Base-by-base conservation (phyloP, 2,329 filamentous ascomycete species). In the Phaeosphaeriaceae sp. region DNA sequence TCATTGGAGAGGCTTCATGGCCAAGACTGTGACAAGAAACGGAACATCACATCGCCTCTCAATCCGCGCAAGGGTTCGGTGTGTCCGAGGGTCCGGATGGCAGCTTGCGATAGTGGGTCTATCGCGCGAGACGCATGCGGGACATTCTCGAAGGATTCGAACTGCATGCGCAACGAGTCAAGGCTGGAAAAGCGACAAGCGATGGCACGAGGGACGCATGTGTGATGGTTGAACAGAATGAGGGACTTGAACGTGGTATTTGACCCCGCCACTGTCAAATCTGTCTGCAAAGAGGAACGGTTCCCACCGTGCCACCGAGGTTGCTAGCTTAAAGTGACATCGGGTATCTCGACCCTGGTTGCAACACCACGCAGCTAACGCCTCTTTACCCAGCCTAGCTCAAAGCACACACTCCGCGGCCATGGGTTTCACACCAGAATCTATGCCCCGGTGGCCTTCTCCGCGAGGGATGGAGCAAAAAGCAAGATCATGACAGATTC, bases 11-110 rank as follows among this genome's bases (percentile, higher is more conserved):
- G 63, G 46, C 43, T 49, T 35, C 40, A 26, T 17, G 56, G 71
- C 70, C 70, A 75, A 76, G 71, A 63, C 53, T n/a, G 46, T 54
- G 56, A 61, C 62, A 70, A 71, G 68, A 70, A 59, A 55, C 67
- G 61, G 67, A 66, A 54, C 55, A 56, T 60, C 55, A 59, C 54
- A 50, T 52, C 26, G 54, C 55, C 56, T 46, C 49, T 59, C 47
- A 49, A 52, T 55, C 47, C 19, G 51, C 51, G 21, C 40, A 47
- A 60, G 26, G 52, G 52, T 59, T 68, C 69, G 69, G 70, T 35
- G 66, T 64, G 59, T 50, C 69, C 69, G 71, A 72, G 28, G 52
- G 61, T 42, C 55, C 57, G 55, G 48, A 46, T 49, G 52, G 49
- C 58, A 49, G 26, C 35, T 40, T 40, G 44, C 26, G 43, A 58